Evolutionary conservation across 2,329 filamentous ascomycete species (phyloP).

Genomic region (Endothia cerciana): DNA sequence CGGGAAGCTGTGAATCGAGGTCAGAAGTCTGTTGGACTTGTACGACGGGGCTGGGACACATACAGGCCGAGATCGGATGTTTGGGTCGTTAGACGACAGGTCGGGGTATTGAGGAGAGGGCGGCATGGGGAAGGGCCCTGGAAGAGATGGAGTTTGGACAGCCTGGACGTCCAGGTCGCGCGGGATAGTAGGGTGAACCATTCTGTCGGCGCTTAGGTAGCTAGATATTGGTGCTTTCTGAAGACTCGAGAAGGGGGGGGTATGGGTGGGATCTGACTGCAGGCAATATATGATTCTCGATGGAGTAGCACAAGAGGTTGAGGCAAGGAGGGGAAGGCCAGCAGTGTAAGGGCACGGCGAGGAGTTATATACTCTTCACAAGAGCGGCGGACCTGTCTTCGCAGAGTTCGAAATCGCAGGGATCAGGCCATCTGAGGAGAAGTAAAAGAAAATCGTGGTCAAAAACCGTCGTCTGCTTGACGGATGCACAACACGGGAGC

Average conservation of each 20-base stretch:
- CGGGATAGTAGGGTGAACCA: constrained; percentile 28
- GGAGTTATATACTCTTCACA: constrained; percentile 25
- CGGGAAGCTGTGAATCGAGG: constrained; percentile 44
- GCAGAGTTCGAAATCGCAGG: constrained; percentile 19
- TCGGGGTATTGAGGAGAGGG: constrained; percentile 18
- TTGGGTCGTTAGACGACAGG: constrained; percentile 21
- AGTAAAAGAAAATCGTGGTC: not conserved
- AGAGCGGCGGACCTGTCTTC: not conserved
- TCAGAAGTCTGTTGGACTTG: constrained; percentile 1
- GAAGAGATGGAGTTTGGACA: constrained; percentile 2
- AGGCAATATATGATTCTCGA: constrained; percentile 8
- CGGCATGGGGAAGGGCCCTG: constrained; percentile 16
- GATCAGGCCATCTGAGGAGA: constrained; percentile 18
- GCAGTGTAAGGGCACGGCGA: constrained; percentile 13
- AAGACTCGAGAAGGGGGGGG: not conserved
- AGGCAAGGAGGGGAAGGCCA: constrained; percentile 18
- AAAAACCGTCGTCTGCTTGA: constrained; percentile 13
- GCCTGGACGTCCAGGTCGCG: constrained; percentile 25
- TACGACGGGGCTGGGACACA: constrained; percentile 2
- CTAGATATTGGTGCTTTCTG: not conserved
- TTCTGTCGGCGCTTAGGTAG: constrained; percentile 10
- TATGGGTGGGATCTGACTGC: not conserved
- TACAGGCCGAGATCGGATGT: constrained; percentile 31
- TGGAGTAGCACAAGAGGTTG: constrained; percentile 13
- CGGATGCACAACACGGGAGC: constrained; percentile 21